Evolutionary conservation across 495 filamentous ascomycete genomes (phyloP).

Genomic region (Xylaria bambusicola): DNA sequence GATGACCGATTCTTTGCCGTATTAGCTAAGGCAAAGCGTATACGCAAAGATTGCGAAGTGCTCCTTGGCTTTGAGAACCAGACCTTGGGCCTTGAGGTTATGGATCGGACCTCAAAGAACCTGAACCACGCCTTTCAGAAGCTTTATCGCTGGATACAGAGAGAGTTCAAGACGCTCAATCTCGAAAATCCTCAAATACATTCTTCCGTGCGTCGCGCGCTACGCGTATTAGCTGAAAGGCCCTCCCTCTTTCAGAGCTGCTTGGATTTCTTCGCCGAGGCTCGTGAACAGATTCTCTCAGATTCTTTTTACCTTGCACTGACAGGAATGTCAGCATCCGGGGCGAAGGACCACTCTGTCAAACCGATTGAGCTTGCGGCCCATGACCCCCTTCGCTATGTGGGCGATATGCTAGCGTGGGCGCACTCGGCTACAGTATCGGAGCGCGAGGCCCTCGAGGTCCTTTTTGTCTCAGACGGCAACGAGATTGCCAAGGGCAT

Average conservation of each 20-base stretch:
- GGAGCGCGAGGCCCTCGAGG: conserved; percentile 89
- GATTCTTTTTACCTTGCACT: conserved; percentile 90
- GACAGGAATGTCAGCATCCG: conserved; percentile 63
- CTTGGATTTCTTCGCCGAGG: conserved; percentile 90
- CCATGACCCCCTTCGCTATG: conserved; percentile 88
- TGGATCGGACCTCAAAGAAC: conserved; percentile 83
- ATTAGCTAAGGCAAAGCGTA: conserved; percentile 79
- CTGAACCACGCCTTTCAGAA: conserved; percentile 95
- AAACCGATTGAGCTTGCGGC: conserved; percentile 95
- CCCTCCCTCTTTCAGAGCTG: conserved; percentile 92
- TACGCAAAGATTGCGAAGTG: conserved; percentile 84
- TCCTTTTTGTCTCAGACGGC: conserved; percentile 88
- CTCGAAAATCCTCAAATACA: conserved; percentile 94
- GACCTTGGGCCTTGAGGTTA: conserved; percentile 79
- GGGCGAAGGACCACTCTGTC: conserved; percentile 51
- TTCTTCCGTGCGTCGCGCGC: conserved; percentile 76
- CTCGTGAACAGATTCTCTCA: conserved; percentile 81
- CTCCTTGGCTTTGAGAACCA: conserved; percentile 90
- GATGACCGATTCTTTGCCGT: conserved; percentile 83
- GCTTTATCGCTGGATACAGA: conserved; percentile 90
- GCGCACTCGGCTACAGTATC: conserved; percentile 90
- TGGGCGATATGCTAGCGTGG: conserved; percentile 98
- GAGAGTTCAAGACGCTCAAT: conserved; percentile 88
- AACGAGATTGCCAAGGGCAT: conserved; percentile 86
- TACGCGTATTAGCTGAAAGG: conserved; percentile 86